A percentile compares a stretch with the other conserved stretches of the same genome.
Conservation (phyloP, 495 filamentous ascomycete genomes). For the Cercophora newfieldiana region DNA sequence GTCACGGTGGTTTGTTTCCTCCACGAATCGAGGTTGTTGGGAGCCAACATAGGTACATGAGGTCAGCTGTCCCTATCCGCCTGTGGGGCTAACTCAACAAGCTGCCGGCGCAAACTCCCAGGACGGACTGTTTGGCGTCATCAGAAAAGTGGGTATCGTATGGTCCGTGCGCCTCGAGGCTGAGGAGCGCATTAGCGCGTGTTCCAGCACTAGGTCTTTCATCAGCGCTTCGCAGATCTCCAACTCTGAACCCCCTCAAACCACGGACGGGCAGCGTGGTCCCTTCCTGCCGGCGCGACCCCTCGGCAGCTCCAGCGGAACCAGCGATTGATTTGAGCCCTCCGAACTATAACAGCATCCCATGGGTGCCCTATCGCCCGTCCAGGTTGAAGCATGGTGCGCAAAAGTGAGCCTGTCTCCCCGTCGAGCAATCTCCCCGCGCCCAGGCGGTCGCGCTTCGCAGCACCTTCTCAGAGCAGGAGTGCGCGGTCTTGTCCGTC, state of each 20-base stretch:
- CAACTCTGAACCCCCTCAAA: neutral
- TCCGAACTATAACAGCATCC: conserved; percentile 11
- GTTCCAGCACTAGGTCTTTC: neutral
- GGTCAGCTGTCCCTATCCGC: conserved; percentile 14
- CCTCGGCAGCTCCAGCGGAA: neutral
- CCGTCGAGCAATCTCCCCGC: neutral
- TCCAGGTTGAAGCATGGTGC: conserved; percentile 36
- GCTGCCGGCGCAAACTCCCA: neutral
- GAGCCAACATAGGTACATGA: neutral
- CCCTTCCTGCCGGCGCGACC: neutral
- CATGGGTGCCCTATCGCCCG: conserved; percentile 34
- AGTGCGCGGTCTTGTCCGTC: no score
- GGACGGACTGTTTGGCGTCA: neutral
- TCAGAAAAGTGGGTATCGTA: neutral
- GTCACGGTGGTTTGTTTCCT: neutral
- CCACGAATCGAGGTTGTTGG: neutral
- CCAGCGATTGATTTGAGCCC: neutral
- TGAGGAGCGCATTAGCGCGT: conserved; percentile 10
- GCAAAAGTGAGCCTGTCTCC: conserved; percentile 37
- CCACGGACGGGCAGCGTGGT: neutral
- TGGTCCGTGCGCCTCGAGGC: conserved; percentile 16
- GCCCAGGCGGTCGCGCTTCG: neutral
- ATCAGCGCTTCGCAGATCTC: conserved; percentile 5
- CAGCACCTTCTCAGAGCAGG: no score
- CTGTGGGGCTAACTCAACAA: neutral